phyloP scores from a whole-genome alignment of 2,329 filamentous ascomycete genomes.

The Stagonosporopsis chrysanthemi region DNA sequence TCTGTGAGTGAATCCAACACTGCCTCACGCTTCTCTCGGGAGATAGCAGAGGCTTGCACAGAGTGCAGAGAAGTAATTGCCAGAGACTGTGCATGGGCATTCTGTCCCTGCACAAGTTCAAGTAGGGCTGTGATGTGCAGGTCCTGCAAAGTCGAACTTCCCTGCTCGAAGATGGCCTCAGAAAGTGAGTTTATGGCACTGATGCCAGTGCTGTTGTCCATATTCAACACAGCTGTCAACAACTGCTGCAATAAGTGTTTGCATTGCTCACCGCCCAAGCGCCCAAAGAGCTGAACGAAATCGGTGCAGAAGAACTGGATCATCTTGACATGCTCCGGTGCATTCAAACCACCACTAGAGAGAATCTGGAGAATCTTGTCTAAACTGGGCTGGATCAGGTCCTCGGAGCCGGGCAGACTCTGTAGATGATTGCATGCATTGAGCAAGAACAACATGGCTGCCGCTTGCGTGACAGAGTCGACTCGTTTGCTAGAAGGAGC shows the following conservation, averaged over 20 bases:
- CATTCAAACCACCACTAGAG: slow-evolving; percentile 21
- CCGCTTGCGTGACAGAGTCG: slow-evolving; percentile 29
- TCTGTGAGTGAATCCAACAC: slow-evolving; percentile 40
- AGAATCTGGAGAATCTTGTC: slow-evolving; percentile 35
- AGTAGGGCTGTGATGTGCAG: slow-evolving; percentile 33
- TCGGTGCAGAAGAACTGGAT: slow-evolving; percentile 39
- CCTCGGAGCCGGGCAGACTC: slow-evolving; percentile 31
- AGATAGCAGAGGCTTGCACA: slow-evolving; percentile 34
- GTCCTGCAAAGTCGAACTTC: slow-evolving; percentile 27
- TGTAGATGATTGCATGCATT: slow-evolving; percentile 35
- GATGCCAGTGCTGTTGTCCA: slow-evolving; percentile 15
- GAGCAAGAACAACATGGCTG: slow-evolving; percentile 40
- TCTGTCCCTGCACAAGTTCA: slow-evolving; percentile 18
- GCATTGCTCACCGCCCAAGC: slow-evolving; percentile 26
- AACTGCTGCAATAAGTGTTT: slow-evolving; percentile 28
- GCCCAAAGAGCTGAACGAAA: slow-evolving; percentile 35
- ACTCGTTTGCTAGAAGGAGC: slow-evolving; percentile 21
- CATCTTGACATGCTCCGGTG: slow-evolving; percentile 26
- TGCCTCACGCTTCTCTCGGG: slow-evolving; percentile 43
- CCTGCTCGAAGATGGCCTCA: slow-evolving; percentile 31
- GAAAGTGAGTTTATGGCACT: slow-evolving; percentile 29
- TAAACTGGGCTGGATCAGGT: slow-evolving; percentile 30
- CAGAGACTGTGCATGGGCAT: slow-evolving; percentile 17
- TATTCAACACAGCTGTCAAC: slow-evolving; percentile 25
- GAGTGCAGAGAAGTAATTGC: slow-evolving; percentile 32